phyloP scores from a whole-genome alignment of 1,284 basidiomycete species.

The Cryptococcus sp. region DNA sequence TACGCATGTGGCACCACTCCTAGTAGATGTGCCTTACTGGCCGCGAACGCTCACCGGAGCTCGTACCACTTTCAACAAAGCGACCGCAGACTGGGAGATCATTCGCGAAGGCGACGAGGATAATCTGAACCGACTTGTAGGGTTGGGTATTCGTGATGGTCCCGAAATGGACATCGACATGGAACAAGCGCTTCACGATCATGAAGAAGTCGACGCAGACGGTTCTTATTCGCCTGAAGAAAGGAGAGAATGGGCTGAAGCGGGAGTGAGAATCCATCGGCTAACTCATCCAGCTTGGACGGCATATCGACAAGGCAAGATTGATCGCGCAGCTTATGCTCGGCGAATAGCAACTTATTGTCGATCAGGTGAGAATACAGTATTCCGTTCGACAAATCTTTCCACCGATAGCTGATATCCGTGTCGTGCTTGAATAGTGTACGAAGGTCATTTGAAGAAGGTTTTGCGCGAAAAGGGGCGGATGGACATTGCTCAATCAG shows the following conservation, averaged over 20 bases:
- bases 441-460: slow-evolving; percentile 28
- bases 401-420: not conserved
- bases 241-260: slow-evolving; percentile 21
- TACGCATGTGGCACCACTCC: slow-evolving; percentile 19
- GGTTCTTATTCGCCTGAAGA: slow-evolving; percentile 18
- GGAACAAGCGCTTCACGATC: not conserved
- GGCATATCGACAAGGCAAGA: slow-evolving; percentile 19
- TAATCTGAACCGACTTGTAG: not conserved
- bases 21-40: slow-evolving; percentile 30
- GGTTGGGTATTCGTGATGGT: not conserved
- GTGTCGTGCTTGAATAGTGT: slow-evolving; percentile 22
- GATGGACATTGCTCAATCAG: slow-evolving; percentile 29
- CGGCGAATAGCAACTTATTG: slow-evolving; percentile 20
- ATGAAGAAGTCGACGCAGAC: not conserved
- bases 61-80: slow-evolving; percentile 9
- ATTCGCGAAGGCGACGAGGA: not conserved
- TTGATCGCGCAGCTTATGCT: slow-evolving; percentile 25
- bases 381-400: not conserved
- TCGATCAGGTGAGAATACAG: slow-evolving; percentile 14
- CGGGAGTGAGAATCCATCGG: slow-evolving; percentile 20
- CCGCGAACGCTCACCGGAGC: slow-evolving; percentile 19
- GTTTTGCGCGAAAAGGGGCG: slow-evolving; percentile 23
- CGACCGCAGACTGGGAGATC: slow-evolving; percentile 22
- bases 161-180: not conserved
- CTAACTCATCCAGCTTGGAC: slow-evolving; percentile 31